Evolutionary conservation across 768 basidiomycete species (phyloP).

Genomic region (Xanthoconium purpureum): DNA sequence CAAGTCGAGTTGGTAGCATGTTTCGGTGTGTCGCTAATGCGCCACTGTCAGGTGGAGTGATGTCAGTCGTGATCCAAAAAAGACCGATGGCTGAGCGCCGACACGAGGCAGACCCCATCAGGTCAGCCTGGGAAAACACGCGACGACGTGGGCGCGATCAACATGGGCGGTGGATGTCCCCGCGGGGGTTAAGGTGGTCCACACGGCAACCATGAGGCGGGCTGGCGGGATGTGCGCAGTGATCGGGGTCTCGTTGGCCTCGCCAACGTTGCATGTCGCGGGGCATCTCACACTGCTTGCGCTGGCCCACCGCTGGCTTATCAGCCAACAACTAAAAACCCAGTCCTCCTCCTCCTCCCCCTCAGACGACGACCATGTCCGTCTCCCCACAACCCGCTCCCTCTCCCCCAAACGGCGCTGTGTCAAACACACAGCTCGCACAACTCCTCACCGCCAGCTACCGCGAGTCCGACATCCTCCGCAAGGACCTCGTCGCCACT

Average conservation of each 20-base stretch:
- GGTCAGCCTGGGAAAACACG: slow-evolving; percentile 16
- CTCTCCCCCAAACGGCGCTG: slow-evolving; percentile 16
- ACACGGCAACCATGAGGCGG: slow-evolving; percentile 25
- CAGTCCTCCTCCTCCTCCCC: neutral
- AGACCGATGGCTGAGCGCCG: slow-evolving; percentile 22
- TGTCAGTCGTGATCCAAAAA: slow-evolving; percentile 16
- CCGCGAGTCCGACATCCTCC: slow-evolving; percentile 49
- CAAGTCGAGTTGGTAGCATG: neutral
- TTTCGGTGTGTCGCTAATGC: neutral
- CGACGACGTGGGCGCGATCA: slow-evolving; percentile 6
- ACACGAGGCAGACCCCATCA: slow-evolving; percentile 31
- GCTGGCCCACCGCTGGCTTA: slow-evolving; percentile 24
- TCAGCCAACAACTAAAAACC: slow-evolving; percentile 7
- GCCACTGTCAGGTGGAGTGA: slow-evolving; percentile 7
- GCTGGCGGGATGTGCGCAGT: slow-evolving; percentile 19
- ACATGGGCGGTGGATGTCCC: slow-evolving; percentile 1
- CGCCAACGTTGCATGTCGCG: slow-evolving; percentile 32
- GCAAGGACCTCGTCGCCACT: slow-evolving; percentile 42
- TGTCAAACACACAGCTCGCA: slow-evolving; percentile 53
- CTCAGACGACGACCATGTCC: neutral
- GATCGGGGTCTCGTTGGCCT: slow-evolving; percentile 24
- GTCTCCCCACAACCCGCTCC: neutral
- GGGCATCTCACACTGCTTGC: slow-evolving; percentile 14
- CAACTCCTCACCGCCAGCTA: slow-evolving; percentile 52
- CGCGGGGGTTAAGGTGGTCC: slow-evolving; percentile 3